These are phyloP conservation scores for Russula ochroleuca DNA, from an alignment of 768 basidiomycete genomes.

Conservation along the genomic window DNA sequence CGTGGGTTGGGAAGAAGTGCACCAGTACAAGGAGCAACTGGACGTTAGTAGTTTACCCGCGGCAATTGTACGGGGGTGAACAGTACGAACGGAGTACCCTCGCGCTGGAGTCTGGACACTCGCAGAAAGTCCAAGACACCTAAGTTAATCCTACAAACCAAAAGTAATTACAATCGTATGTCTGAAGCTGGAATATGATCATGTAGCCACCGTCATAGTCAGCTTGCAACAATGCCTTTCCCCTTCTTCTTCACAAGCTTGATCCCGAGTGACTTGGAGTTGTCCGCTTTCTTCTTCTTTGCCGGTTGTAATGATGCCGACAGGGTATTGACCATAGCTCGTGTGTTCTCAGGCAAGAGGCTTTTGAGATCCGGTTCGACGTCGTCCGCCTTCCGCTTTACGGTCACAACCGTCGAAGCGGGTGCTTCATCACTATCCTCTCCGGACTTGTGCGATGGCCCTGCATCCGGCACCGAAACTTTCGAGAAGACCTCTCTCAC, in stretches of 20 bases:
- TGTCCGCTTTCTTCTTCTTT: constrained; percentile 57
- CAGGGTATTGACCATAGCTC: constrained; percentile 54
- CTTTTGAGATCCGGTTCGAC: constrained; percentile 66
- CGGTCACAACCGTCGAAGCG: constrained; percentile 46
- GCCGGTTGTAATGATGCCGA: constrained; percentile 38
- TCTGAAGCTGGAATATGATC: not conserved
- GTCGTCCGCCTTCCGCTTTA: constrained; percentile 85
- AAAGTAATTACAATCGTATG: not conserved
- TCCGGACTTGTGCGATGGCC: constrained; percentile 11
- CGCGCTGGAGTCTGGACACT: not conserved
- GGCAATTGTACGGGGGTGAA: not conserved
- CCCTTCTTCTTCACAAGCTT: constrained; percentile 27
- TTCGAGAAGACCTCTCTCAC: constrained; percentile 87
- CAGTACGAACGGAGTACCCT: not conserved
- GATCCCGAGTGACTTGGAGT: constrained; percentile 29
- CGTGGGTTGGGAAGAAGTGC: not conserved
- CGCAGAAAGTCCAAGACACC: not conserved
- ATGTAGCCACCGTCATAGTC: not conserved
- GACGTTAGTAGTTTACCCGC: not conserved
- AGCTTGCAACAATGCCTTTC: constrained; percentile 14
- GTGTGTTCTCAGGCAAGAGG: constrained; percentile 61
- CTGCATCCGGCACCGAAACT: constrained; percentile 42
- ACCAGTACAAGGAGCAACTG: not conserved
- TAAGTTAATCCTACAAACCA: not conserved
- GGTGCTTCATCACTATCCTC: constrained; percentile 31